Evolutionary conservation across 2,329 filamentous ascomycete genomes (phyloP).

Genomic region (Parastagonospora nodorum): DNA sequence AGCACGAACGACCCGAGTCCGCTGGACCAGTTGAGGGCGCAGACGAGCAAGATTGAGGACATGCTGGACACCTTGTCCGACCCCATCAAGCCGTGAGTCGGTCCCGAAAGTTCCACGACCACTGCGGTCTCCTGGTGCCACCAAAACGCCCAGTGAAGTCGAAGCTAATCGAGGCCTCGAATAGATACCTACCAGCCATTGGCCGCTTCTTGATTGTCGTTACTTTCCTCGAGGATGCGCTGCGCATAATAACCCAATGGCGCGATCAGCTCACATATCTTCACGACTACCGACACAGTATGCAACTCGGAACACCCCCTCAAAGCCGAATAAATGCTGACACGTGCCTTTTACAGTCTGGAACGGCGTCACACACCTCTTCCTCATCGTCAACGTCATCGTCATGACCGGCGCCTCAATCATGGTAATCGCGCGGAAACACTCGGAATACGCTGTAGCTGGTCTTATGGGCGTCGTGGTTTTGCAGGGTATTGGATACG

Average conservation of each 20-base stretch:
- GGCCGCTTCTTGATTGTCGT: constrained; percentile 97
- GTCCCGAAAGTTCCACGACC: constrained; percentile 1
- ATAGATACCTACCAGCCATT: constrained; percentile 89
- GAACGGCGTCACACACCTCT: constrained; percentile 84
- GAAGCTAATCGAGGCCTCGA: constrained; percentile 27
- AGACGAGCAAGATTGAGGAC: constrained; percentile 99
- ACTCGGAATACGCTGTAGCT: constrained; percentile 89
- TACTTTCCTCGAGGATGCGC: constrained; percentile 94
- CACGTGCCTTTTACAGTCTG: constrained; percentile 66
- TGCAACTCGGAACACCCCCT: constrained; percentile 8
- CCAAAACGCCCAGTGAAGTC: constrained; percentile 2
- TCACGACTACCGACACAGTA: constrained; percentile 91
- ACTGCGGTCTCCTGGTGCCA: constrained; percentile 3
- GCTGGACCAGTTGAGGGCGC: constrained; percentile 86
- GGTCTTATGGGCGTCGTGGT: constrained; percentile 91
- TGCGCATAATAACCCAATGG: constrained; percentile 98
- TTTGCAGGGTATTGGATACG: constrained; percentile 93
- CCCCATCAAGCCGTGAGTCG: constrained; percentile 88
- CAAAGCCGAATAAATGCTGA: constrained; percentile 21
- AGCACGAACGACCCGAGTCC: constrained; percentile 72
- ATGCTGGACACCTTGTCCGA: constrained; percentile 84
- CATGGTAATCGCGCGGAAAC: constrained; percentile 88
- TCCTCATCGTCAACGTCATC: constrained; percentile 88
- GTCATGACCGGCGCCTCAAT: constrained; percentile 82
- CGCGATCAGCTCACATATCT: constrained; percentile 91